Evolutionary conservation across 1,139 yeast genomes (phyloP), one percentile per base, ranked within the genome.

Genomic region (Yamadazyma mexicana): DNA sequence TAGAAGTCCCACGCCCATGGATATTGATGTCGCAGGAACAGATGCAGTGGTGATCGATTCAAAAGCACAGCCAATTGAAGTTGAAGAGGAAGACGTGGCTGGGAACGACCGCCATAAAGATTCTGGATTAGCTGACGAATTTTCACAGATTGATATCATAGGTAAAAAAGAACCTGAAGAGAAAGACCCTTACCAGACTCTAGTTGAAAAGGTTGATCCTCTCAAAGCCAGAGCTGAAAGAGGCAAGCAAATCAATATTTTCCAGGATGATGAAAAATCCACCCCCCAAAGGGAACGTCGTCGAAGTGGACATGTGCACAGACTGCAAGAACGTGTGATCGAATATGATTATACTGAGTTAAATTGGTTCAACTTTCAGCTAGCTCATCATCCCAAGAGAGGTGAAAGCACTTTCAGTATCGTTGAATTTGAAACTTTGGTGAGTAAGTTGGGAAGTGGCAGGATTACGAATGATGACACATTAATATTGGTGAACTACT

Each of bases 131-230:
- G 32, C 26, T 4, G 66, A 66, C 12, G 69, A 66, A 37, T 64
- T 71, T 46, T 69, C 75, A 0, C 69, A 61, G 39, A 75, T 71
- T 1, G 57, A 65, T 25, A 58, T 71, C 9, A 51, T 62, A 1
- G 66, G 60, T 14, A 40, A 40, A 38, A 31, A 36, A 25, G 23
- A 23, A 1, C 33, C 33, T 14, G 40, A 38, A 6, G 16, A 27
- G 14, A 43, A 40, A 17, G 55, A 52, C 38, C 56, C 59, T 5
- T 54, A 68, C 14, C 70, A 69, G 43, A 47, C 56, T 1, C 52
- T 69, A 22, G 66, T 71, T 27, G 75, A 69, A 17, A 69, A 58
- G 43, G 60, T 69, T 0, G 77, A 73, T 47, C 78, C 78, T 1
- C 52, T 73, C 18, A 62, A 52, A 35, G 56, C 64, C 5, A 54